phyloP scores from a whole-genome alignment of 306 rosid species.

The Acacia melanoxylon region DNA sequence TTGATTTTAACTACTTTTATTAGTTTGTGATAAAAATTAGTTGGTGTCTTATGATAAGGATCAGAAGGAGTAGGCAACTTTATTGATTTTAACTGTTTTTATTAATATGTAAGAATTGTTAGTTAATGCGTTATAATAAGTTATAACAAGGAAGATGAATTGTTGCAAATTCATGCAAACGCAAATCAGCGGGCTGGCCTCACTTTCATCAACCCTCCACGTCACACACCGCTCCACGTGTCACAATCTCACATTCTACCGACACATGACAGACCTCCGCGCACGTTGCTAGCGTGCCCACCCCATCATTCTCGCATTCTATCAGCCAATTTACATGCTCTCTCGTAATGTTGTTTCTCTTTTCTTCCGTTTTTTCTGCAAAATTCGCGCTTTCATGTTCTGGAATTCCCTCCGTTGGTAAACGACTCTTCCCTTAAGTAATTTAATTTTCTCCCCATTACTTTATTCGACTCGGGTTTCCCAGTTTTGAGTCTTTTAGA shows the following conservation, averaged over 20 bases:
- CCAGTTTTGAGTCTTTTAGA: conserved; percentile 1
- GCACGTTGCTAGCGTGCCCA: conserved; percentile 53
- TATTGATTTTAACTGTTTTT: no score
- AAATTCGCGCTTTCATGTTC: not conserved
- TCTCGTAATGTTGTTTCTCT: not conserved
- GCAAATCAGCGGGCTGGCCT: not conserved
- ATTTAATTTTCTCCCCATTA: not conserved
- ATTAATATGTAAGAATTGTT: no score
- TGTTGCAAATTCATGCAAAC: not conserved
- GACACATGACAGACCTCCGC: conserved; percentile 41
- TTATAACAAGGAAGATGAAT: no score
- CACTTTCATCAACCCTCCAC: conserved; percentile 27
- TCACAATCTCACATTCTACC: conserved; percentile 46
- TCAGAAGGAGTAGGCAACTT: no score
- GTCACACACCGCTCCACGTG: conserved; percentile 18
- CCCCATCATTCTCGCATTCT: not conserved
- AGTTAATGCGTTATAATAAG: no score
- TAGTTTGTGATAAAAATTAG: no score
- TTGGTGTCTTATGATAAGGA: no score
- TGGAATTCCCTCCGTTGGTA: not conserved
- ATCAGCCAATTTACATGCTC: not conserved
- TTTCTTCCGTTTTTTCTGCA: not conserved
- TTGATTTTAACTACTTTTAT: no score
- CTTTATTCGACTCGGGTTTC: not conserved
- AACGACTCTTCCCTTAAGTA: not conserved